Evolutionary conservation across 2,329 filamentous ascomycete genomes (phyloP).

Genomic region (Claviceps paspali): DNA sequence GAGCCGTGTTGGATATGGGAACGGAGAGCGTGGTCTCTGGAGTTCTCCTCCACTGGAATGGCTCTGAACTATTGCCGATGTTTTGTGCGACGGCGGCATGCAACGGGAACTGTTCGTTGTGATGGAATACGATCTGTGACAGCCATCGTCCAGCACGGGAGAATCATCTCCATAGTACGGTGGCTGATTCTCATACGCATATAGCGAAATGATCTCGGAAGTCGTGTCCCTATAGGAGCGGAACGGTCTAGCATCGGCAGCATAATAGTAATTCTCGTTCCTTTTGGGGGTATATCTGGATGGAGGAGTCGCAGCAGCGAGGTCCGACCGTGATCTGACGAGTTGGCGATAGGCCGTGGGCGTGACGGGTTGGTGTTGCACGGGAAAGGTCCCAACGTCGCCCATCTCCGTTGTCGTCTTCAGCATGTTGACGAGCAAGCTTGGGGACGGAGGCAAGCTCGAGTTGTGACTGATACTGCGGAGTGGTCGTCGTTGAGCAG

Average conservation of each 20-base stretch:
- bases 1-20: constrained; percentile 41
- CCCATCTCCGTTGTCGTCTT: constrained; percentile 51
- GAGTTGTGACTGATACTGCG: constrained; percentile 28
- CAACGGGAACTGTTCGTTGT: constrained; percentile 33
- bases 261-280: constrained; percentile 16
- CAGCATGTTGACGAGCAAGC: constrained; percentile 47
- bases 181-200: constrained; percentile 33
- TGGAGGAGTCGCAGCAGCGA: constrained; percentile 15
- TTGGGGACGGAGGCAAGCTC: constrained; percentile 30
- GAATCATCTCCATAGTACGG: constrained; percentile 27
- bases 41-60: constrained; percentile 25
- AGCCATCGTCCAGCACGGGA: constrained; percentile 28
- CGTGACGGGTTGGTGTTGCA: constrained; percentile 20
- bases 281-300: constrained; percentile 15
- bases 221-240: constrained; percentile 35
- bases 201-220: constrained; percentile 41
- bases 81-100: constrained; percentile 31
- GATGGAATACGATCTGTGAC: constrained; percentile 38
- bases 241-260: constrained; percentile 28
- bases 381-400: constrained; percentile 47
- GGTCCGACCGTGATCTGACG: constrained; percentile 14
- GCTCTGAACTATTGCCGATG: constrained; percentile 32
- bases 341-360: constrained; percentile 14
- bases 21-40: constrained; percentile 42
- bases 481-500: constrained; percentile 23